These are phyloP conservation scores for Candida chilensis DNA, from an alignment of 805 yeast species.

Conservation along the genomic window DNA sequence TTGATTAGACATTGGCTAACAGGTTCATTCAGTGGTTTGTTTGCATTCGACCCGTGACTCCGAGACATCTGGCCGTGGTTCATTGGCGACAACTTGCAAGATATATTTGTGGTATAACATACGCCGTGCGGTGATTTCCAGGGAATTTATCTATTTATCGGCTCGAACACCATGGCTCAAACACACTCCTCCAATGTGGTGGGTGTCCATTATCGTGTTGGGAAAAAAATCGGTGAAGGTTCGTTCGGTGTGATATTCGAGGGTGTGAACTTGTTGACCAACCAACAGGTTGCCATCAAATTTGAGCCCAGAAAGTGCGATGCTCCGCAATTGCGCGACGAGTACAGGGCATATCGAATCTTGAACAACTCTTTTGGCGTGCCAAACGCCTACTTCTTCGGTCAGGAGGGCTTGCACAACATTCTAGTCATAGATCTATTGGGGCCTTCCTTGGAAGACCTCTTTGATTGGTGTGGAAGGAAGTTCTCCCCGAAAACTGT, in stretches of 20 bases:
- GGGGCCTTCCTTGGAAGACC: slow-evolving; percentile 93
- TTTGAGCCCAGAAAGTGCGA: slow-evolving; percentile 96
- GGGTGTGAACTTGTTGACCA: slow-evolving; percentile 87
- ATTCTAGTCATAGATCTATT: slow-evolving; percentile 88
- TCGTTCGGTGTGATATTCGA: slow-evolving; percentile 97
- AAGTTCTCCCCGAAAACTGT: slow-evolving; percentile 82
- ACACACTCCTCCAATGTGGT: slow-evolving; percentile 59
- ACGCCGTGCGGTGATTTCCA: no score
- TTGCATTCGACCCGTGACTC: no score
- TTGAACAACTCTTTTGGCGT: slow-evolving; percentile 77
- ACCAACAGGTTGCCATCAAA: slow-evolving; percentile 91
- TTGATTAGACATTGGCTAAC: no score
- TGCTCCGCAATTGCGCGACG: slow-evolving; percentile 96
- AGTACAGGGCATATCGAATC: slow-evolving; percentile 89
- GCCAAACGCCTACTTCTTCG: slow-evolving; percentile 96
- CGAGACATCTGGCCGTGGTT: no score
- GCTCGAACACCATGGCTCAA: no score
- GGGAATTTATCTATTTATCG: no score
- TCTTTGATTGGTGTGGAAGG: slow-evolving; percentile 98
- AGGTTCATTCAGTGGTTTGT: no score
- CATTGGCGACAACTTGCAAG: no score
- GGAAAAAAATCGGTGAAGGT: slow-evolving; percentile 97
- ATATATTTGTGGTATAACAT: no score
- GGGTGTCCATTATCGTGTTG: slow-evolving; percentile 93
- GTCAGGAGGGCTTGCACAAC: slow-evolving; percentile 96